Evolutionary conservation across 2,329 filamentous ascomycete species (phyloP).

Genomic region (Colletotrichum horii): DNA sequence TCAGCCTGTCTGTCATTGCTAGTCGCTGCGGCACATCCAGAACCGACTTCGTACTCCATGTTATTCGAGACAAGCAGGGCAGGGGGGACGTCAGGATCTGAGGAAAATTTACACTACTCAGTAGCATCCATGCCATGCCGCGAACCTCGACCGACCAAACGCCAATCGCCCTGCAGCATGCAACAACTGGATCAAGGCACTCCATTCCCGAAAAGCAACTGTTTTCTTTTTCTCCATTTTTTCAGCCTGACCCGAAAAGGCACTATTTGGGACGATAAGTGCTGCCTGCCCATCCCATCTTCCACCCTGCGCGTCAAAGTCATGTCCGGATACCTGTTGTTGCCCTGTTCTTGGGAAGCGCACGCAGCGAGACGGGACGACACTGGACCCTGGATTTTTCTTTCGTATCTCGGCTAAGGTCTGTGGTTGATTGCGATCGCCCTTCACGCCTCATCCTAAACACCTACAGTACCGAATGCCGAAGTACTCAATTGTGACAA

Average conservation of each 20-base stretch:
- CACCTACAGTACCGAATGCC: neutral
- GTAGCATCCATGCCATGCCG: neutral
- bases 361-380: neutral
- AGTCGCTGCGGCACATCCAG: neutral
- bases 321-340: neutral
- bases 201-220: neutral
- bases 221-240: too few relatives aligned
- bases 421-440: neutral
- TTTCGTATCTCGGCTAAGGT: neutral
- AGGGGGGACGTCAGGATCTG: neutral
- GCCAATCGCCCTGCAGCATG: neutral
- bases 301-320: neutral
- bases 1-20: neutral
- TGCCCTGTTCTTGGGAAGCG: neutral
- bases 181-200: neutral
- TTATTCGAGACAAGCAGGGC: neutral
- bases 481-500: neutral
- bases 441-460: neutral
- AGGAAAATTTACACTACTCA: neutral
- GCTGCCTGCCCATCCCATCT: neutral
- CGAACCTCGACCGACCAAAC: neutral
- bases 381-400: neutral
- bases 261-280: neutral
- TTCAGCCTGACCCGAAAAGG: neutral
- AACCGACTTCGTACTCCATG: neutral